These are phyloP conservation scores for Musa acuminata DNA, from an alignment of 176 grass and related monocot species.

Conservation along the genomic window DNA sequence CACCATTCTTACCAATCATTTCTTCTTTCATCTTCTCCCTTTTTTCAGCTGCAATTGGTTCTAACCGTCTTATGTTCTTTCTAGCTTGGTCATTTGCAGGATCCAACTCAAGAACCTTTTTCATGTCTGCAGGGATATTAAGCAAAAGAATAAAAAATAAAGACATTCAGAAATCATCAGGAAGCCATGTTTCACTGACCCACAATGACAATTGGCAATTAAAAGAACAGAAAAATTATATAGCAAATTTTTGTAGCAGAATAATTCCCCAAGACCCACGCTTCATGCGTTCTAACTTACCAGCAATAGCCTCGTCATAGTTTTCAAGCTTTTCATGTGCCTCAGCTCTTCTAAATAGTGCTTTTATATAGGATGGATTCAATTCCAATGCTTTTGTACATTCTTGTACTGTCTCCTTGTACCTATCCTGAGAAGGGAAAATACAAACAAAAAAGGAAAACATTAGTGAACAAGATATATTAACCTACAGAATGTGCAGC, in stretches of 20 bases:
- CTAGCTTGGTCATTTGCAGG: constrained; percentile 82
- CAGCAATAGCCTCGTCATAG: constrained; percentile 91
- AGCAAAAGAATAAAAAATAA: not conserved
- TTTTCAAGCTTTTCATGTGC: constrained; percentile 93
- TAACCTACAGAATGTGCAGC: not conserved
- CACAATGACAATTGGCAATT: not conserved
- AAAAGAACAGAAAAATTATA: constrained; percentile 1
- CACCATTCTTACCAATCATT: constrained; percentile 57
- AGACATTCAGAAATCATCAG: not conserved
- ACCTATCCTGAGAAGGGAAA: constrained; percentile 46
- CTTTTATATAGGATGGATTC: constrained; percentile 79
- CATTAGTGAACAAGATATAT: not conserved
- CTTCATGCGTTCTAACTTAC: constrained; percentile 31
- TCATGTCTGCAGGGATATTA: constrained; percentile 55
- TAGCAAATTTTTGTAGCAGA: not conserved
- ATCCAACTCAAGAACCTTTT: constrained; percentile 66
- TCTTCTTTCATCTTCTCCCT: constrained; percentile 98
- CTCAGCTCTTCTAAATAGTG: constrained; percentile 77
- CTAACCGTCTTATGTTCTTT: constrained; percentile 51
- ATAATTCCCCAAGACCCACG: not conserved
- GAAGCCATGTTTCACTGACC: not conserved
- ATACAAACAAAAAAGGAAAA: not conserved
- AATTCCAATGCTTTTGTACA: constrained; percentile 96
- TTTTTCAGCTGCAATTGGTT: constrained; percentile 82
- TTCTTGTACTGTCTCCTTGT: constrained; percentile 72